These are phyloP conservation scores for Bretschneidera sinensis DNA, from an alignment of 345 rosid species.

Conservation along the genomic window DNA sequence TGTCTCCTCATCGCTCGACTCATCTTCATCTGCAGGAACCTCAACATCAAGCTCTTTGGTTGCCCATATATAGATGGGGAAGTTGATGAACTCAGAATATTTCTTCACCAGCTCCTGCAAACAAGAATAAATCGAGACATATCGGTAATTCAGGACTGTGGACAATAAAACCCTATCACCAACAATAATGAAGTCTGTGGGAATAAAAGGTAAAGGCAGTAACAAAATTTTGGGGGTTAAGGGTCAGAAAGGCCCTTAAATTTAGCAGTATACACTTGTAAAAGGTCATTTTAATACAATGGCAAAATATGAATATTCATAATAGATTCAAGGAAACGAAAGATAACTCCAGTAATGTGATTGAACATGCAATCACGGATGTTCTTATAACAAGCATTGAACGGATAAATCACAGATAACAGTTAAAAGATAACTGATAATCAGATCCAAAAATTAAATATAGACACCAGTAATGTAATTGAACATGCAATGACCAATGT, in stretches of 20 bases:
- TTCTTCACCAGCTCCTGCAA: slow-evolving; percentile 89
- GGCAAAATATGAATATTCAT: background rate
- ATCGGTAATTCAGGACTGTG: background rate
- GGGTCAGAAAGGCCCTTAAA: background rate
- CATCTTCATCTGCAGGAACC: slow-evolving; percentile 87
- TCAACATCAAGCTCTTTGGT: slow-evolving; percentile 91
- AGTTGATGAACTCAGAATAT: slow-evolving; percentile 96
- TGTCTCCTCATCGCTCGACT: slow-evolving; percentile 70
- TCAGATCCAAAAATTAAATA: no score
- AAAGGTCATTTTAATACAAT: no score
- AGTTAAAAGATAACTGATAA: no score
- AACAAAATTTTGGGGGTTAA: background rate
- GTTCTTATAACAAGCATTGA: no score
- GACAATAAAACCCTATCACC: background rate
- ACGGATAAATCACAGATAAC: no score
- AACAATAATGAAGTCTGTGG: background rate
- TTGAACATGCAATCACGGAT: no score
- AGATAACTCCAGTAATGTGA: no score
- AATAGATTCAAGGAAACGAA: no score
- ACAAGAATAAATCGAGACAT: background rate
- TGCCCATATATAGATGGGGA: slow-evolving; percentile 91
- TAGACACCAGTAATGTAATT: no score
- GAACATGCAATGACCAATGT: no score
- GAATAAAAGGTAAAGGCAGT: background rate
- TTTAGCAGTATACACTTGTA: background rate